These are phyloP conservation scores for Suhomyces terraborum DNA, from an alignment of 1,139 yeast genomes.

Conservation along the genomic window DNA sequence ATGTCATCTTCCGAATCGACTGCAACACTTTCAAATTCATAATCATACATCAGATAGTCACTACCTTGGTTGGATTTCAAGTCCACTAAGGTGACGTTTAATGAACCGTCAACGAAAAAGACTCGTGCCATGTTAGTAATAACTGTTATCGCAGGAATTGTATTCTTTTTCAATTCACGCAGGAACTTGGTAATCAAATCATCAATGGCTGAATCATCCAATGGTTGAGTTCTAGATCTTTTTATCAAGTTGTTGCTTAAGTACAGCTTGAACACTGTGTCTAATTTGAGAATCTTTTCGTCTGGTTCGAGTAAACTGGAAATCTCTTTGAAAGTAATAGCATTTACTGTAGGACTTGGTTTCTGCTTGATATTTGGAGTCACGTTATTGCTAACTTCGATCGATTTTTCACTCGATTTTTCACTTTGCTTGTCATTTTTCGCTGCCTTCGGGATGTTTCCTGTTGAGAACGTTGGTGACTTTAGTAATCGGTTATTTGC, in stretches of 20 bases:
- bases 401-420: not conserved
- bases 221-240: conserved; percentile 25
- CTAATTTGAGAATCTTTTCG: conserved; percentile 48
- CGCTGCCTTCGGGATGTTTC: conserved; percentile 7
- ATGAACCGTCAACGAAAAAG: conserved; percentile 40
- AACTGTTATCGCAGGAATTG: conserved; percentile 48
- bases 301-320: conserved; percentile 34
- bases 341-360: conserved; percentile 4
- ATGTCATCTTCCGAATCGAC: conserved; percentile 44
- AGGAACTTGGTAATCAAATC: conserved; percentile 44
- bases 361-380: not conserved
- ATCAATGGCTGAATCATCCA: conserved; percentile 43
- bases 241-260: conserved; percentile 29
- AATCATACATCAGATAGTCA: conserved; percentile 78
- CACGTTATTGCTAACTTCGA: conserved; percentile 18
- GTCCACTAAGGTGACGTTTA: conserved; percentile 47
- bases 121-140: conserved; percentile 51
- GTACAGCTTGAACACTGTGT: conserved; percentile 41
- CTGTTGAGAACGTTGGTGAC: conserved; percentile 14
- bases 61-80: conserved; percentile 53
- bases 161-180: conserved; percentile 33
- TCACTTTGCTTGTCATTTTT: conserved; percentile 1
- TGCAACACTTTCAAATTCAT: conserved; percentile 55
- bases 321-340: conserved; percentile 37
- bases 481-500: conserved; percentile 7